These are phyloP conservation scores for Punctularia strigosozonata DNA, from an alignment of 768 basidiomycete species.

Conservation along the genomic window DNA sequence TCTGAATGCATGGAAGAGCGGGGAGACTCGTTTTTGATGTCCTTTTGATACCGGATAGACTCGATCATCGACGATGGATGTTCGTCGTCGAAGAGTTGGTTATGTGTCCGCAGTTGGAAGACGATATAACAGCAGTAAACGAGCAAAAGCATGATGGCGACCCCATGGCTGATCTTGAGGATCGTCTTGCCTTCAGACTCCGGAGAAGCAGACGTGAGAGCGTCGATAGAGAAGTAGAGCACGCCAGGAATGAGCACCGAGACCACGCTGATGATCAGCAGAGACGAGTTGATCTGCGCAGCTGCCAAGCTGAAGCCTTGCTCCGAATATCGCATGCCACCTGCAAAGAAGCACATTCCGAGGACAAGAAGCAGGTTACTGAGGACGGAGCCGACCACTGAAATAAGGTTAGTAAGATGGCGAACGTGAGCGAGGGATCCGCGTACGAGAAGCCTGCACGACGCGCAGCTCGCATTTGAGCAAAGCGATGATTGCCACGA, in stretches of 20 bases:
- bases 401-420: too few species aligned
- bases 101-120: slow-evolving; percentile 75
- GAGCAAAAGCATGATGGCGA: slow-evolving; percentile 40
- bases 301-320: slow-evolving; percentile 64
- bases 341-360: slow-evolving; percentile 88
- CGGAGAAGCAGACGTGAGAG: slow-evolving; percentile 12
- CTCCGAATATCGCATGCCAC: slow-evolving; percentile 68
- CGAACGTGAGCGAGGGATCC: background rate
- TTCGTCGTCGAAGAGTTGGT: slow-evolving; percentile 52
- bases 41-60: too few species aligned
- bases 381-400: slow-evolving; percentile 35
- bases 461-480: slow-evolving; percentile 30
- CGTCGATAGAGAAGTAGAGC: slow-evolving; percentile 47
- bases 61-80: too few species aligned
- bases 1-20: too few species aligned
- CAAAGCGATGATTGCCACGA: slow-evolving; percentile 35
- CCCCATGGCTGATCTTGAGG: slow-evolving; percentile 39
- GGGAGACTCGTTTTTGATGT: too few species aligned
- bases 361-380: slow-evolving; percentile 58
- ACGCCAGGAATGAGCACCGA: slow-evolving; percentile 75
- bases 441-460: slow-evolving; percentile 33
- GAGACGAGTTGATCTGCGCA: slow-evolving; percentile 62
- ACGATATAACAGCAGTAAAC: slow-evolving; percentile 50
- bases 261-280: slow-evolving; percentile 70
- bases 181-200: slow-evolving; percentile 29